phyloP scores from a whole-genome alignment of 257 asterid species.

The Solanum pinnatisectum region DNA sequence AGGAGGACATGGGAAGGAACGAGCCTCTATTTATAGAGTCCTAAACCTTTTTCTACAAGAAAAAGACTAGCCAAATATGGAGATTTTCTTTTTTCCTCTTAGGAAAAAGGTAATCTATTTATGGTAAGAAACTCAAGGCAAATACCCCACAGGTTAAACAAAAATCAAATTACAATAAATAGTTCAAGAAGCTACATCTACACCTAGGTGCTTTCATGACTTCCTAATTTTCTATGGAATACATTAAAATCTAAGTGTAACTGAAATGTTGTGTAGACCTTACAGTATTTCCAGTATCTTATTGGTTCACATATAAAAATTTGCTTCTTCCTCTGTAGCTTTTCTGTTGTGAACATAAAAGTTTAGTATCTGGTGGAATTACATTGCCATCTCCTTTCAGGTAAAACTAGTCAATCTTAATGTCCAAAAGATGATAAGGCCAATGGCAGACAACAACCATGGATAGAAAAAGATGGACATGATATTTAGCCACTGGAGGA shows the following conservation, averaged over 20 bases:
- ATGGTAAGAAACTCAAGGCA: neutral
- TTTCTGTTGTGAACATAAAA: neutral
- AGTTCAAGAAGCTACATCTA: neutral
- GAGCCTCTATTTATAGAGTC: neutral
- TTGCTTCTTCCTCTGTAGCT: neutral
- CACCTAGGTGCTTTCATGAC: neutral
- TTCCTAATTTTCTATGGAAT: neutral
- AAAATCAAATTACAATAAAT: neutral
- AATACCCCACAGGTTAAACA: neutral
- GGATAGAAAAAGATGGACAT: neutral
- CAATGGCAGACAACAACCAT: neutral
- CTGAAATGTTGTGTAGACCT: neutral
- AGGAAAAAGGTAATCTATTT: neutral
- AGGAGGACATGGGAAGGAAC: neutral
- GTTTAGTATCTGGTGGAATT: neutral
- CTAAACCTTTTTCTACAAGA: neutral
- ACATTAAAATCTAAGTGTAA: neutral
- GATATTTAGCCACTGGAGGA: neutral
- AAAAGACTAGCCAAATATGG: neutral
- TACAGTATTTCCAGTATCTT: neutral
- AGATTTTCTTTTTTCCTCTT: neutral
- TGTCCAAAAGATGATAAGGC: neutral
- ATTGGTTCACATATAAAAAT: neutral
- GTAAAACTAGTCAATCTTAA: neutral
- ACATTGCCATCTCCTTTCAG: neutral